These are phyloP conservation scores for Hibiscus tridactylites DNA, from an alignment of 345 rosid species.

Conservation along the genomic window DNA sequence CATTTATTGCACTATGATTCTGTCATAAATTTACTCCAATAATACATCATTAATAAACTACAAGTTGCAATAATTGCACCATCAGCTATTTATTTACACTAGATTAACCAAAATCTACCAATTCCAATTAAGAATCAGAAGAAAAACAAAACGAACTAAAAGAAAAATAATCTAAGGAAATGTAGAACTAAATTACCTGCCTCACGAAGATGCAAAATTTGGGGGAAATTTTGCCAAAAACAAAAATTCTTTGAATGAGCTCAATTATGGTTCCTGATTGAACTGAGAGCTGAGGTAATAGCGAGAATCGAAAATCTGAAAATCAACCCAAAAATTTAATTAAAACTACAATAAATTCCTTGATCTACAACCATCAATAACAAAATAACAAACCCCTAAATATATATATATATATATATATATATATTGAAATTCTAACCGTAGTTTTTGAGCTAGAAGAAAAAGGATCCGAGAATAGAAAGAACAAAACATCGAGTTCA, in stretches of 20 bases:
- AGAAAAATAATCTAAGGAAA: background rate
- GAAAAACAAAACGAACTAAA: background rate
- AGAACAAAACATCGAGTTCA: background rate
- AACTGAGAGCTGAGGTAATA: slow-evolving; percentile 26
- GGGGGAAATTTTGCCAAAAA: background rate
- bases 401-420: background rate
- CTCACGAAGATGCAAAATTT: background rate
- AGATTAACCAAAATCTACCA: background rate
- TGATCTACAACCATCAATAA: background rate
- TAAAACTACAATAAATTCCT: background rate
- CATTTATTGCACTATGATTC: slow-evolving; percentile 1
- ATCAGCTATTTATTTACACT: background rate
- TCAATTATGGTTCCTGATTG: slow-evolving; percentile 27
- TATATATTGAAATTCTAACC: slow-evolving; percentile 11
- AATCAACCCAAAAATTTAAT: slow-evolving; percentile 1
- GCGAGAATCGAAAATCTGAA: slow-evolving; percentile 29
- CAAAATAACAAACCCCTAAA: background rate
- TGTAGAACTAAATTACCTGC: background rate
- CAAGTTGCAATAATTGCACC: background rate
- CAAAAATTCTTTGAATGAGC: background rate
- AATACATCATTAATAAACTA: background rate
- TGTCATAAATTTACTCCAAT: background rate
- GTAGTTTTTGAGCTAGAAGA: slow-evolving; percentile 22
- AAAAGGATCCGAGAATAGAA: slow-evolving; percentile 26
- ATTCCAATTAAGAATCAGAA: background rate